Conservation (phyloP, 192 early-diverging fungal species). For the Linnemannia exigua region DNA sequence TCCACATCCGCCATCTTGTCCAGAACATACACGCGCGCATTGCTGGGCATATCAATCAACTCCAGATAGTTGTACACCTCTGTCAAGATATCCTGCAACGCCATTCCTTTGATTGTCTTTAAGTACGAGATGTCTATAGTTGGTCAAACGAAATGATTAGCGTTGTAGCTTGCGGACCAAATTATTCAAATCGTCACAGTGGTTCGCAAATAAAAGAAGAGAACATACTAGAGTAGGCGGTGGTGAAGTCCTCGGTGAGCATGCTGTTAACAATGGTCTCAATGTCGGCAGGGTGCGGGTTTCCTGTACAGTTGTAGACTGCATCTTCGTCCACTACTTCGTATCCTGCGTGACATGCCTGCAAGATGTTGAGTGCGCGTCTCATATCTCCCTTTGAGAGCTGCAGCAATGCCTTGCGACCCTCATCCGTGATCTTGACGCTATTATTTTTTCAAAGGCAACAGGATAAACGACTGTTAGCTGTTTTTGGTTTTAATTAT, state of each 20-base stretch:
- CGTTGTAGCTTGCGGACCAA: background rate
- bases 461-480: background rate
- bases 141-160: background rate
- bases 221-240: conserved; percentile 72
- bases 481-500: background rate
- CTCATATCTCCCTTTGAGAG: conserved; percentile 98
- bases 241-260: conserved; percentile 88
- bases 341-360: conserved; percentile 92
- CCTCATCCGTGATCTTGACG: conserved; percentile 86
- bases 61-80: conserved; percentile 79
- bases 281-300: conserved; percentile 92
- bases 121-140: conserved; percentile 78
- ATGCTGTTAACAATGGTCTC: conserved; percentile 82
- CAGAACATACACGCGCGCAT: conserved; percentile 77
- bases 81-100: conserved; percentile 91
- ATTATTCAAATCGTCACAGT: background rate
- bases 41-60: conserved; percentile 80
- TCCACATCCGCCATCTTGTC: conserved; percentile 92
- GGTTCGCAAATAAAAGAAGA: background rate
- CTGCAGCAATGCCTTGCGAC: conserved; percentile 83
- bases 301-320: conserved; percentile 94
- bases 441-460: conserved; percentile 30
- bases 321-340: conserved; percentile 79
- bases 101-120: conserved; percentile 88
- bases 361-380: conserved; percentile 94